Evolutionary conservation across 495 filamentous ascomycete species (phyloP).

Genomic region (Penicillium paradoxum): DNA sequence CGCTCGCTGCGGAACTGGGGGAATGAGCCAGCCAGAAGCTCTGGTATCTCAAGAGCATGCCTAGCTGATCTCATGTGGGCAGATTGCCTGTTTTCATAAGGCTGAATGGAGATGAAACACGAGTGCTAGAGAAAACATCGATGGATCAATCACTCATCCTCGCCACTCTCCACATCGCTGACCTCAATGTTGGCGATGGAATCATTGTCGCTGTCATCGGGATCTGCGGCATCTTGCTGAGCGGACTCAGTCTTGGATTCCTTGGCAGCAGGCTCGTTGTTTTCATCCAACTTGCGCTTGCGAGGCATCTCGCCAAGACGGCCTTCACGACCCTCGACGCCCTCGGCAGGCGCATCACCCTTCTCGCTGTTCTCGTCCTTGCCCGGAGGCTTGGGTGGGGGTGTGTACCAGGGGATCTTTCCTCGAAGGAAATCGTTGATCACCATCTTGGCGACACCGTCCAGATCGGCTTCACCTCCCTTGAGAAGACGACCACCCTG

Average conservation of each 20-base stretch:
- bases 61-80: not conserved
- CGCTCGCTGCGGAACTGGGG: not conserved
- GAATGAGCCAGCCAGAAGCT: slow-evolving; percentile 3
- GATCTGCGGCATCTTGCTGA: slow-evolving; percentile 36
- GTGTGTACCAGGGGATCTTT: slow-evolving; percentile 93
- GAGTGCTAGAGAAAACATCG: not conserved
- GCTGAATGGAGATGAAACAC: slow-evolving; percentile 1
- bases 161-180: slow-evolving; percentile 42
- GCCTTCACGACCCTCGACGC: slow-evolving; percentile 52
- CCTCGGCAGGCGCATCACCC: slow-evolving; percentile 32
- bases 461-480: slow-evolving; percentile 87
- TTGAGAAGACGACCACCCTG: slow-evolving; percentile 83
- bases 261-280: slow-evolving; percentile 23
- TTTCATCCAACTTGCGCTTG: slow-evolving; percentile 50
- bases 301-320: slow-evolving; percentile 59
- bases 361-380: slow-evolving; percentile 48
- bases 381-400: slow-evolving; percentile 60
- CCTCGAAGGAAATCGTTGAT: slow-evolving; percentile 92
- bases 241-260: slow-evolving; percentile 23
- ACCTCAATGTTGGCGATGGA: slow-evolving; percentile 42
- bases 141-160: slow-evolving; percentile 33
- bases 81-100: not conserved
- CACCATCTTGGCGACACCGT: slow-evolving; percentile 92
- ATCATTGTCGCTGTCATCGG: slow-evolving; percentile 34
- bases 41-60: slow-evolving; percentile 13